A percentile compares a stretch with the other conserved stretches of the same genome.
phyloP scores from a whole-genome alignment of 768 basidiomycete species.

The Lentinula lateritia region DNA sequence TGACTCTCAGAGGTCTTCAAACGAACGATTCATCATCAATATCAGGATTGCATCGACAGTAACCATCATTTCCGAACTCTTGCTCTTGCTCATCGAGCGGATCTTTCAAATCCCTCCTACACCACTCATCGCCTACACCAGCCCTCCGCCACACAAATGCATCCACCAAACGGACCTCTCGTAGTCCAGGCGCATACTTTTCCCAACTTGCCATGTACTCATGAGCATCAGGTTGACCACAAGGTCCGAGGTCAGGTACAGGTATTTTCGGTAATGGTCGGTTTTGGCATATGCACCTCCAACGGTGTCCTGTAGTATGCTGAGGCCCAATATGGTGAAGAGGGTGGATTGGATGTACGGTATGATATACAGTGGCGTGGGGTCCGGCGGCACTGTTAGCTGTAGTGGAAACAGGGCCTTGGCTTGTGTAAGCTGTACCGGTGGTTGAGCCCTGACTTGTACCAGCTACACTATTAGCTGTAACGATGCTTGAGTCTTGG shows the following conservation, averaged over 20 bases:
- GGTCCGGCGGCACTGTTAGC: no score
- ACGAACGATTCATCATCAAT: not conserved
- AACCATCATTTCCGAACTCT: not conserved
- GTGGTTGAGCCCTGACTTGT: not conserved
- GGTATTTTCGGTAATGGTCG: not conserved
- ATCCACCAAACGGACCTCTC: constrained; percentile 35
- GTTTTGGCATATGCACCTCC: not conserved
- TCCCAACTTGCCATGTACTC: constrained; percentile 40
- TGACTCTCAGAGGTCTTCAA: not conserved
- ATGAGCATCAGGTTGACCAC: not conserved
- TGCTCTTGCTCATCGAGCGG: not conserved
- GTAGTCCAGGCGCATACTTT: constrained; percentile 30
- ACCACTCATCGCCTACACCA: constrained; percentile 30
- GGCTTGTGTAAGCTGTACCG: no score
- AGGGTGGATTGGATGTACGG: not conserved
- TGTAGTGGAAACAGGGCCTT: no score
- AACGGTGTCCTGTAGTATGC: not conserved
- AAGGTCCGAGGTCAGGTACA: not conserved
- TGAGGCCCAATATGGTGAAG: not conserved
- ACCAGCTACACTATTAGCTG: not conserved
- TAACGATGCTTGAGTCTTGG: not conserved
- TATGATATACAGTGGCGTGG: no score
- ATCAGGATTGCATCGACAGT: not conserved
- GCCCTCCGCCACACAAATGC: constrained; percentile 34
- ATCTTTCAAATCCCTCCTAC: constrained; percentile 13